A percentile compares a stretch with the other conserved stretches of the same genome.
phyloP scores from a whole-genome alignment of 164 flowering plant genomes.

The Euptelea pleiosperma region DNA sequence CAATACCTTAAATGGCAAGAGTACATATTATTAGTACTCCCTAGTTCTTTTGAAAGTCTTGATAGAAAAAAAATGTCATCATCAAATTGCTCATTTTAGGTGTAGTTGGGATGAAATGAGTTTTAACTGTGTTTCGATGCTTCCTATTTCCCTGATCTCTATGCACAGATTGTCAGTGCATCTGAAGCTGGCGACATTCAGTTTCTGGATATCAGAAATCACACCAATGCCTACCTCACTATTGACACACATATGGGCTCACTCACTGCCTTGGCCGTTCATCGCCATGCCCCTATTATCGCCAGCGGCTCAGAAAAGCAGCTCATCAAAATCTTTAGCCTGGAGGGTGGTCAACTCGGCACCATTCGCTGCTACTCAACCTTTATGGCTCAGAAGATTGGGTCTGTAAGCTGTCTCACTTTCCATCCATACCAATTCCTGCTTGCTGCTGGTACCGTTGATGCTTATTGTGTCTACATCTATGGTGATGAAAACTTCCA shows the following conservation, averaged over 20 bases:
- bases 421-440: conserved; percentile 89
- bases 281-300: conserved; percentile 88
- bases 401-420: conserved; percentile 85
- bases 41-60: neutral
- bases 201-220: conserved; percentile 78
- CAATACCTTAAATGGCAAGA: too few species aligned
- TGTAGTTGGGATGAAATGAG: too few species aligned
- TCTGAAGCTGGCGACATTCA: conserved; percentile 92
- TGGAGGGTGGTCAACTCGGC: conserved; percentile 68
- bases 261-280: conserved; percentile 85
- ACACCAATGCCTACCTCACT: conserved; percentile 52
- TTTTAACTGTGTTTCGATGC: neutral
- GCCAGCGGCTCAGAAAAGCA: conserved; percentile 97
- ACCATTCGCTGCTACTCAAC: conserved; percentile 61
- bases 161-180: conserved; percentile 71
- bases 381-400: conserved; percentile 91
- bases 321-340: conserved; percentile 74
- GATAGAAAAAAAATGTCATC: too few species aligned
- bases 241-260: conserved; percentile 87
- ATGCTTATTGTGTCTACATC: conserved; percentile 73
- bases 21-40: too few species aligned
- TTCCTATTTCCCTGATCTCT: neutral
- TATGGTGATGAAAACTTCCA: conserved; percentile 69
- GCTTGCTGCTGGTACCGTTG: conserved; percentile 88
- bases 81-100: neutral